Base-by-base conservation (phyloP, 306 rosid genomes). In the Sicyos edulis region DNA sequence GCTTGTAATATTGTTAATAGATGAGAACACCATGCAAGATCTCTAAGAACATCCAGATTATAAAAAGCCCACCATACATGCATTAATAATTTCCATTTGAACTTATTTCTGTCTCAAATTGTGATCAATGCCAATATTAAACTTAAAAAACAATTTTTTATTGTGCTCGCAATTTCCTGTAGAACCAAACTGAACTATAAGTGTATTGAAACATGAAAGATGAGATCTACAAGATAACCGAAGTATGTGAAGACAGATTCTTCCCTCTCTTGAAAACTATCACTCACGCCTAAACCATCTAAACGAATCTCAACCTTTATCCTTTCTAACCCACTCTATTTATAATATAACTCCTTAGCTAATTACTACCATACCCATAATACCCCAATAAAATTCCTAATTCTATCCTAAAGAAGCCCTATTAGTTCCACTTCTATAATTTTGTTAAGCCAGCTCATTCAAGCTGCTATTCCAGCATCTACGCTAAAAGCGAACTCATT, bases 1-100 rank as follows among this genome's bases (percentile, higher is more conserved):
- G 78, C 70, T 85, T 61, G 69, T 73, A 76, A 54, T 68, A 72
- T 65, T 1, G 73, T 65, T 44, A 16, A 73, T 74, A 53, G 53
- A 37, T 67, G 78, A 44, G 54, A 15, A 75, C 71, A 50, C 61
- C 34, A 65, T 75, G 69, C 40, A 10, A 74, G 54, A 77, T 78
- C 71, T 68, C 73, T n/a, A 70, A 70, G 3, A 9, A 10, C 17
- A 70, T 73, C 40, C 17, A 75, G 26, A 52, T 78, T 37, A 45
- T 44, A 54, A 76, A 22, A 34, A 70, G 8, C 32, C 14, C 42
- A 37, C 7, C 14, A 13, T 6, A 22, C 75, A 54, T 61, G 70
- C 68, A 73, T 56, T 24, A 70, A 15, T 73, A 29, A 51, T 70
- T 49, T 16, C 15, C 62, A 71, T 53, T 22, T 42, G 20, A 67